Evolutionary conservation across 2,329 filamentous ascomycete species (phyloP).

Genomic region (Fusarium staphyleae): DNA sequence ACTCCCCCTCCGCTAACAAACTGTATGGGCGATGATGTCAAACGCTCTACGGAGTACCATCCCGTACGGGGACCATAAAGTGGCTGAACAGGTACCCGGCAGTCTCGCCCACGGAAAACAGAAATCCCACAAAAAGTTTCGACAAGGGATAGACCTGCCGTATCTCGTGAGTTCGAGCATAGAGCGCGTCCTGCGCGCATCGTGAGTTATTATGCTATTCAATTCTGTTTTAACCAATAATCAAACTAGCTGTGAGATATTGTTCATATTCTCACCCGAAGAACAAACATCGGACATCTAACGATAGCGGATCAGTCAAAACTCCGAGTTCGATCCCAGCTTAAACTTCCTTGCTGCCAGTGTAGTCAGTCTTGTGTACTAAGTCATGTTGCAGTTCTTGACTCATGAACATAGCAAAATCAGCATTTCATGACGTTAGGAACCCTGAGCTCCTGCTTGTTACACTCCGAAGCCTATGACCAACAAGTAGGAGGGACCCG

Average conservation of each 20-base stretch:
- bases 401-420: conserved; percentile 11
- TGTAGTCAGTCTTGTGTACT: conserved; percentile 11
- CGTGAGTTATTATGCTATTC: too few relatives aligned
- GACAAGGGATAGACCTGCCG: conserved; percentile 12
- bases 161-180: neutral
- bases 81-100: conserved; percentile 13
- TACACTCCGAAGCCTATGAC: conserved; percentile 1
- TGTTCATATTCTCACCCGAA: too few relatives aligned
- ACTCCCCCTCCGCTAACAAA: neutral
- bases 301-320: neutral
- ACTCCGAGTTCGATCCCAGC: neutral
- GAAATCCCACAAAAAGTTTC: conserved; percentile 14
- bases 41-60: conserved; percentile 1
- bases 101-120: conserved; percentile 9
- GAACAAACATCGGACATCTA: too few relatives aligned
- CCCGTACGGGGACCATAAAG: conserved; percentile 1
- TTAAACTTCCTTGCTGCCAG: neutral
- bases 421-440: conserved; percentile 8
- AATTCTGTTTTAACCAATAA: too few relatives aligned
- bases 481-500: conserved; percentile 3
- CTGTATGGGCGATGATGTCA: conserved; percentile 9
- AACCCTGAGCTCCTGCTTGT: neutral
- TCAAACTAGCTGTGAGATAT: too few relatives aligned
- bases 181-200: neutral
- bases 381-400: neutral